phyloP scores from a whole-genome alignment of 495 filamentous ascomycete species.

The Annulohypoxylon nitens region DNA sequence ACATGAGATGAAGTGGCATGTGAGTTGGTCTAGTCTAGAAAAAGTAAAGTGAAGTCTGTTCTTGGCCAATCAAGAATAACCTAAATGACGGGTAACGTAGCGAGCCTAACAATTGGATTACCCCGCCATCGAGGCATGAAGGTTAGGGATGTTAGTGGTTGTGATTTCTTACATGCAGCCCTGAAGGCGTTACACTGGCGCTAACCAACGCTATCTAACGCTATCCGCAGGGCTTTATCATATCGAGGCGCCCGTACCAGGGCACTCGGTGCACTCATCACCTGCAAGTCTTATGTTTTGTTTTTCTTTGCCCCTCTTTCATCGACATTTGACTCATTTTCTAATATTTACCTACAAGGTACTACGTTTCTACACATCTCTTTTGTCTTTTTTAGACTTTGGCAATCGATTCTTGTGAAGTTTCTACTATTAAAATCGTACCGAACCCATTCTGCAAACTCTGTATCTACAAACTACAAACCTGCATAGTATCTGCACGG shows the following conservation, averaged over 20 bases:
- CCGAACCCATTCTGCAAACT: background rate
- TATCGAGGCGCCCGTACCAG: background rate
- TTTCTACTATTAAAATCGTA: background rate
- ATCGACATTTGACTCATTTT: conserved; percentile 22
- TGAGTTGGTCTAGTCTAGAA: conserved; percentile 15
- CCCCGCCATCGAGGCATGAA: conserved; percentile 37
- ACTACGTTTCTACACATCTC: background rate
- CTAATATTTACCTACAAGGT: background rate
- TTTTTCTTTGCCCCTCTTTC: conserved; percentile 40
- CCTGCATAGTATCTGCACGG: background rate
- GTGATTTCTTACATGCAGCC: conserved; percentile 39
- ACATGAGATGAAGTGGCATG: conserved; percentile 25
- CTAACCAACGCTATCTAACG: conserved; percentile 14
- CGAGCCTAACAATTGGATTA: conserved; percentile 23
- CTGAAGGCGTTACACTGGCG: conserved; percentile 27
- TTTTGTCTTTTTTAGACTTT: conserved; percentile 8
- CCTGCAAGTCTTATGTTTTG: conserved; percentile 1
- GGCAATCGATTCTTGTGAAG: background rate
- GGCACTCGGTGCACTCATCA: background rate
- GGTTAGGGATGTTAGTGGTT: conserved; percentile 32
- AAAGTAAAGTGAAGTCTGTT: conserved; percentile 1
- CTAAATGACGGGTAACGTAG: conserved; percentile 25
- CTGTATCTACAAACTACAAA: background rate
- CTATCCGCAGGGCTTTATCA: background rate
- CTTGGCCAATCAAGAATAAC: conserved; percentile 28